A percentile compares a stretch with the other conserved stretches of the same genome.
Conservation (phyloP, 768 basidiomycete species). For the Fomitopsis serialis region DNA sequence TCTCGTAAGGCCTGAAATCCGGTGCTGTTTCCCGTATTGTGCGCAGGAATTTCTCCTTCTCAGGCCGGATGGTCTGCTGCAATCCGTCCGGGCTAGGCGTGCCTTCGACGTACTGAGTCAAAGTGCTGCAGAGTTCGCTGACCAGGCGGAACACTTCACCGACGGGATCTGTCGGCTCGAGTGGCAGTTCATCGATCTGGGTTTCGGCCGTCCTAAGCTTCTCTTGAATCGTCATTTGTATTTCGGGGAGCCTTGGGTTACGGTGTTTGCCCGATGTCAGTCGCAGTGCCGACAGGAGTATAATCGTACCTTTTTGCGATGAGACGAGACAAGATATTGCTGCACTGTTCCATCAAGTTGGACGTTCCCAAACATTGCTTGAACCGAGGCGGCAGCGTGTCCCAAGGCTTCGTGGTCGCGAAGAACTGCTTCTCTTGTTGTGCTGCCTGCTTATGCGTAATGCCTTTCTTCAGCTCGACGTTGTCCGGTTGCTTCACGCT, state of each 20-base stretch:
- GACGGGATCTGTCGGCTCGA: slow-evolving; percentile 45
- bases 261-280: too few relatives aligned
- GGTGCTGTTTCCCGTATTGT: slow-evolving; percentile 52
- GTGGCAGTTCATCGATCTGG: slow-evolving; percentile 33
- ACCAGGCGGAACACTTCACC: slow-evolving; percentile 49
- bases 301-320: slow-evolving; percentile 50
- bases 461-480: slow-evolving; percentile 41
- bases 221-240: slow-evolving; percentile 50
- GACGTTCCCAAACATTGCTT: slow-evolving; percentile 49
- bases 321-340: slow-evolving; percentile 54
- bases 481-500: slow-evolving; percentile 41
- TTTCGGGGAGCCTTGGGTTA: slow-evolving; percentile 61
- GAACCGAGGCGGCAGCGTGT: slow-evolving; percentile 40
- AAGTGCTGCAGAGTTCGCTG: slow-evolving; percentile 38
- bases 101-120: slow-evolving; percentile 45
- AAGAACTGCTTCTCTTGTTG: slow-evolving; percentile 55
- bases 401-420: slow-evolving; percentile 45
- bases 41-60: slow-evolving; percentile 40
- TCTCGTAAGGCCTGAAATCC: slow-evolving; percentile 46
- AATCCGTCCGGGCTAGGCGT: slow-evolving; percentile 47
- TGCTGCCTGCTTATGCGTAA: slow-evolving; percentile 58
- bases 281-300: not conserved
- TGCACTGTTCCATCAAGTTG: slow-evolving; percentile 52
- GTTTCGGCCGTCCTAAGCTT: slow-evolving; percentile 35
- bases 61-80: slow-evolving; percentile 48